Percentiles rank a stretch among this genome's conserved stretches.
These are phyloP conservation scores for Haplosporangium sp. DNA, from an alignment of 371 early-diverging fungal genomes.

Conservation along the genomic window DNA sequence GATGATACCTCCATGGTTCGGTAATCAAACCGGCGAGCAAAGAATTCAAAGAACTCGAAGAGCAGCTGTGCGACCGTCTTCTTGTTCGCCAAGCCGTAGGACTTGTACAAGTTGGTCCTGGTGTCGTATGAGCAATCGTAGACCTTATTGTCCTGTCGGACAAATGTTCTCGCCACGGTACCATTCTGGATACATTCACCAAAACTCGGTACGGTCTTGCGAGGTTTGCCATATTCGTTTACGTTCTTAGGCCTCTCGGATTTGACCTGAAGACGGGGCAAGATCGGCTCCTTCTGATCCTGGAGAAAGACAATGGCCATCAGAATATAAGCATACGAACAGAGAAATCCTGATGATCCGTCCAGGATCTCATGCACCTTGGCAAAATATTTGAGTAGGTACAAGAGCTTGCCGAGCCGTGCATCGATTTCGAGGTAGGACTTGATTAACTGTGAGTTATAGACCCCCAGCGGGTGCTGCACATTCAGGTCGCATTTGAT, in stretches of 20 bases:
- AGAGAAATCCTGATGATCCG: slow-evolving; percentile 21
- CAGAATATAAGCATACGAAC: slow-evolving; percentile 35
- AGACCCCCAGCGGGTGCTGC: slow-evolving; percentile 76
- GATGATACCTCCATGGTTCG: slow-evolving; percentile 36
- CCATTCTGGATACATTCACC: not conserved
- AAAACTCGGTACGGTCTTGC: slow-evolving; percentile 3
- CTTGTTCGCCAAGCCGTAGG: slow-evolving; percentile 25
- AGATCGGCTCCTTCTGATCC: slow-evolving; percentile 21
- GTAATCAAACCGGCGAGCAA: slow-evolving; percentile 35
- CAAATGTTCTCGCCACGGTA: too few relatives aligned
- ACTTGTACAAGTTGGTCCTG: slow-evolving; percentile 12
- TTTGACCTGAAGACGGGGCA: slow-evolving; percentile 35
- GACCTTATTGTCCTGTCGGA: slow-evolving; percentile 8
- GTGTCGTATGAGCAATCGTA: slow-evolving; percentile 33
- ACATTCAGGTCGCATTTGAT: slow-evolving; percentile 75
- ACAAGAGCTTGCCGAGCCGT: slow-evolving; percentile 72
- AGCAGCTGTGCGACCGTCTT: slow-evolving; percentile 33
- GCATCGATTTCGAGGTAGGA: slow-evolving; percentile 78
- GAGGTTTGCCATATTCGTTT: slow-evolving; percentile 6
- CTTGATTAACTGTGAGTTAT: slow-evolving; percentile 77
- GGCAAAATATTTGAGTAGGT: slow-evolving; percentile 67
- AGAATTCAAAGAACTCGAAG: slow-evolving; percentile 47
- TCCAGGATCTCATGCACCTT: slow-evolving; percentile 33
- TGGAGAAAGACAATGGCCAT: slow-evolving; percentile 52
- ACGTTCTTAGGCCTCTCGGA: slow-evolving; percentile 9